These are phyloP conservation scores for Corymbia citriodora DNA, from an alignment of 441 rosid species.

Conservation along the genomic window DNA sequence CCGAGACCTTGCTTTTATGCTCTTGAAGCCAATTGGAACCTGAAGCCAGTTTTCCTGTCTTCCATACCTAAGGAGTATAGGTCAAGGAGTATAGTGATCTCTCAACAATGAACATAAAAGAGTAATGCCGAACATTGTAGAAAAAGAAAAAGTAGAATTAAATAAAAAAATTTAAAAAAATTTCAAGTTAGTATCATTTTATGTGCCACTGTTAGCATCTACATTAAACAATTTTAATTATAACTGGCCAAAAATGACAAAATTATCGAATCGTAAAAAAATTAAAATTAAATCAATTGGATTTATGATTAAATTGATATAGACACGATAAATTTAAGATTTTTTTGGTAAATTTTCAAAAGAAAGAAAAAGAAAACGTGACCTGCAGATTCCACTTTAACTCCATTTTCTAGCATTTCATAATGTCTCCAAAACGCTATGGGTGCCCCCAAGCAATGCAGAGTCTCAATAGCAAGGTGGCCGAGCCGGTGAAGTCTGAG, in stretches of 20 bases:
- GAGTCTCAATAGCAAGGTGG: not conserved
- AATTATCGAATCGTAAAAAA: rapidly evolving
- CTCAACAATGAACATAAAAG: not conserved
- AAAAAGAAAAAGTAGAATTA: not conserved
- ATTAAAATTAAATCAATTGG: rapidly evolving
- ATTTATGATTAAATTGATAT: rapidly evolving
- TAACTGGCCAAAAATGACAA: rapidly evolving
- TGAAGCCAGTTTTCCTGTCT: not conserved
- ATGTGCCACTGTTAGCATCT: rapidly evolving
- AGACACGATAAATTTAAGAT: not conserved
- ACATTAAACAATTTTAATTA: not conserved
- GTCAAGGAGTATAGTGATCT: not conserved
- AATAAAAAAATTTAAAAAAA: not conserved
- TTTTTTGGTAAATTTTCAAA: no score
- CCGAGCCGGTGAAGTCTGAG: not conserved
- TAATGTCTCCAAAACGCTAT: no score
- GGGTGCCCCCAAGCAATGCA: no score
- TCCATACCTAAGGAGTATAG: not conserved
- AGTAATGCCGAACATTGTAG: not conserved
- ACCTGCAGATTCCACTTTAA: no score
- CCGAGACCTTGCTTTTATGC: not conserved
- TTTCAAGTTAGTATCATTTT: rapidly evolving
- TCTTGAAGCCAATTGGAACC: not conserved
- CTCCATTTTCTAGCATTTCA: no score
- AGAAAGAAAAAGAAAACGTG: no score